A percentile compares a stretch with the other conserved stretches of the same genome.
phyloP scores from a whole-genome alignment of 139 green algal genomes.

The Zygnema circumcarinatum region DNA sequence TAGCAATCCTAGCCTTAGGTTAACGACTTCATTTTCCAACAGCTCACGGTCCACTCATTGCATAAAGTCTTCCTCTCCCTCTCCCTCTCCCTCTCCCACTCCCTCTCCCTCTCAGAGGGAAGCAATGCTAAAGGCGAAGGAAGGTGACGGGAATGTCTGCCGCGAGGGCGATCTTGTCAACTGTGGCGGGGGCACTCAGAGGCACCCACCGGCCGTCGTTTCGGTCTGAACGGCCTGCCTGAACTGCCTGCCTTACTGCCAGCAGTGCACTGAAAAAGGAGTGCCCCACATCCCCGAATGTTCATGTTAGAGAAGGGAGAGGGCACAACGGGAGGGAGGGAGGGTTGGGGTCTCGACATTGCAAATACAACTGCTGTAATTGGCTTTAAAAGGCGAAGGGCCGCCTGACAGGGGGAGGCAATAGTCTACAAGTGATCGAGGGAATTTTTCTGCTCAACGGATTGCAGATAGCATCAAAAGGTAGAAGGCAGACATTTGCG shows the following conservation, averaged over 20 bases:
- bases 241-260: background rate
- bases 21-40: too few relatives aligned
- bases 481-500: too few relatives aligned
- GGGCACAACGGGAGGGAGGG: background rate
- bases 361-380: background rate
- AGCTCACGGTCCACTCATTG: too few relatives aligned
- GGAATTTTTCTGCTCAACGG: too few relatives aligned
- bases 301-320: background rate
- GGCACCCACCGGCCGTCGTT: background rate
- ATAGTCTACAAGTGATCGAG: too few relatives aligned
- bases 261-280: background rate
- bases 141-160: background rate
- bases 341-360: background rate
- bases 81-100: background rate
- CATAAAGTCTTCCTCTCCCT: too few relatives aligned
- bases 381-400: too few relatives aligned
- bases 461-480: too few relatives aligned
- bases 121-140: background rate
- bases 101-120: too few relatives aligned
- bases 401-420: too few relatives aligned
- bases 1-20: too few relatives aligned
- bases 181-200: background rate
- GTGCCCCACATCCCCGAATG: too few relatives aligned
- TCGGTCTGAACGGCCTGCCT: background rate
- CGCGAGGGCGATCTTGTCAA: slow-evolving; percentile 6